Conservation (phyloP, 192 early-diverging fungal species). For the Dimargaris xerosporica region DNA sequence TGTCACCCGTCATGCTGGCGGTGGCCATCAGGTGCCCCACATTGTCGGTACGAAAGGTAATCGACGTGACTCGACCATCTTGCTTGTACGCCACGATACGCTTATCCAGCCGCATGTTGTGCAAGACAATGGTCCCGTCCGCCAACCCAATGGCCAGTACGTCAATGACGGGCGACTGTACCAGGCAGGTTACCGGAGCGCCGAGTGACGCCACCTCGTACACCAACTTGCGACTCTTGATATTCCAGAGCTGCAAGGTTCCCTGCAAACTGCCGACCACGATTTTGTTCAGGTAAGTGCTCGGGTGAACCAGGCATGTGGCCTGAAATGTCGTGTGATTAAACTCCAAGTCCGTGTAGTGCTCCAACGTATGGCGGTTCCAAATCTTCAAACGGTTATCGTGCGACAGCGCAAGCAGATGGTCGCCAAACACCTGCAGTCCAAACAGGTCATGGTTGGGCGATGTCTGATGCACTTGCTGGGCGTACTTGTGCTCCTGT, state of each 20-base stretch:
- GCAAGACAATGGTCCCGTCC: constrained; percentile 69
- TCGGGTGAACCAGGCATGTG: constrained; percentile 74
- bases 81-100: constrained; percentile 65
- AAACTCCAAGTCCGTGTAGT: constrained; percentile 61
- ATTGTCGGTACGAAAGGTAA: constrained; percentile 77
- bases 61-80: constrained; percentile 75
- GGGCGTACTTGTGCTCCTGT: constrained; percentile 12
- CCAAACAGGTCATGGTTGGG: constrained; percentile 33
- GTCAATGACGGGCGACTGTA: constrained; percentile 82
- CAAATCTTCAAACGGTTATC: constrained; percentile 69
- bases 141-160: constrained; percentile 83
- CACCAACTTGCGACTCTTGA: constrained; percentile 52
- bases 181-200: constrained; percentile 59
- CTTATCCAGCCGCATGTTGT: constrained; percentile 74
- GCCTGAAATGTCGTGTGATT: constrained; percentile 45
- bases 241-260: constrained; percentile 89
- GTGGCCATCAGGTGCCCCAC: constrained; percentile 80
- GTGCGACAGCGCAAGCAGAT: constrained; percentile 58
- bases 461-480: constrained; percentile 14
- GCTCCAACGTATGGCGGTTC: constrained; percentile 51
- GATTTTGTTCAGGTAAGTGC: constrained; percentile 96
- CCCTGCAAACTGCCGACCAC: constrained; percentile 75
- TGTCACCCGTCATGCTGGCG: constrained; percentile 70
- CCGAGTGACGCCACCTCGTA: constrained; percentile 68
- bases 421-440: constrained; percentile 58